Percentiles rank a stretch among this genome's conserved stretches.
phyloP scores from a whole-genome alignment of 768 basidiomycete genomes.

The Piloderma croceum region DNA sequence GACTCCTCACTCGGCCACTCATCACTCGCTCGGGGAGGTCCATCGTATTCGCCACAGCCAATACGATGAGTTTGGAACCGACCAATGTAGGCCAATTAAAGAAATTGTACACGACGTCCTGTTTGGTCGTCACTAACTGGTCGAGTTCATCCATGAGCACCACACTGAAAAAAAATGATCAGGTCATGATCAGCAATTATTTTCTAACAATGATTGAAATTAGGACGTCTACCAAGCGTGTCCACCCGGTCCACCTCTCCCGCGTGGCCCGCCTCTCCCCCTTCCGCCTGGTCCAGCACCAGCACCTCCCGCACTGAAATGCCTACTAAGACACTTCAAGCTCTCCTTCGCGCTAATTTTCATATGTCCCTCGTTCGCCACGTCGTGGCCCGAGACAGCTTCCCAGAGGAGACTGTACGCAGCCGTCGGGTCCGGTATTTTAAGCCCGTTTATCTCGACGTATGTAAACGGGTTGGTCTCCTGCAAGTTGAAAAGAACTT shows the following conservation, averaged over 20 bases:
- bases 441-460: constrained; percentile 95
- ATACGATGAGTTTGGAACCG: constrained; percentile 84
- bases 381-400: constrained; percentile 77
- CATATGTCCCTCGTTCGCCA: constrained; percentile 54
- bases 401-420: constrained; percentile 94
- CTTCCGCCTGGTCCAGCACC: constrained; percentile 67
- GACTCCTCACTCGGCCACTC: constrained; percentile 86
- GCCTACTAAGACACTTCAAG: constrained; percentile 64
- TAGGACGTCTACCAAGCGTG: constrained; percentile 75
- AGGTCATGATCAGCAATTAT: constrained; percentile 6
- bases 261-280: too few relatives aligned
- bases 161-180: constrained; percentile 62
- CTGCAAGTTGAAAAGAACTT: constrained; percentile 32
- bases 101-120: constrained; percentile 98
- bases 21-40: constrained; percentile 93
- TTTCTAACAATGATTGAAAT: constrained; percentile 3
- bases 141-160: constrained; percentile 99
- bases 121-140: constrained; percentile 91
- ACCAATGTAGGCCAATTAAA: constrained; percentile 98
- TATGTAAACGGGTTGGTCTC: constrained; percentile 94
- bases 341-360: constrained; percentile 76
- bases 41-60: constrained; percentile 98
- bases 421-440: constrained; percentile 86
- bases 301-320: constrained; percentile 69
- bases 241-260: too few relatives aligned